Evolutionary conservation across 208 protist species (phyloP).

Genomic region (Crithidia sp.): DNA sequence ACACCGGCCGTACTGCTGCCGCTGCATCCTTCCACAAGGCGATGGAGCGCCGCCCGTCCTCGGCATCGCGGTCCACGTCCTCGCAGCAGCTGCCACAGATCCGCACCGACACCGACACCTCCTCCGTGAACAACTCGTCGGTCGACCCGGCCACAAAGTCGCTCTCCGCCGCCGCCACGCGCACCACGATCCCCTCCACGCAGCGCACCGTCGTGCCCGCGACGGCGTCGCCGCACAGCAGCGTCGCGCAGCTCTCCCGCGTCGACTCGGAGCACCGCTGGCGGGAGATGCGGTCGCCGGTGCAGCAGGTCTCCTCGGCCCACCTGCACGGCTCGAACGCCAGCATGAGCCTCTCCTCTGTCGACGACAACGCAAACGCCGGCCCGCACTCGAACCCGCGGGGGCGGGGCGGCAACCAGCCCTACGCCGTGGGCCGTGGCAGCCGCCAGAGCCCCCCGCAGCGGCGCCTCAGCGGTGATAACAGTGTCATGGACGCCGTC

Average conservation of each 20-base stretch:
- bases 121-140: slow-evolving; percentile 23
- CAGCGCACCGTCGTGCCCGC: not conserved
- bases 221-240: not conserved
- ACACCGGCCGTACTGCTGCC: too few species aligned
- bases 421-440: not conserved
- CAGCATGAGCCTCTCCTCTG: slow-evolving; percentile 30
- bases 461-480: slow-evolving; percentile 18
- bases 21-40: not conserved
- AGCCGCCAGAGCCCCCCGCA: slow-evolving; percentile 13
- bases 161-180: slow-evolving; percentile 7
- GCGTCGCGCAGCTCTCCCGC: not conserved
- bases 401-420: not conserved
- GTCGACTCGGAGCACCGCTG: not conserved
- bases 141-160: slow-evolving; percentile 13
- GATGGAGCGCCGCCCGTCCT: slow-evolving; percentile 4
- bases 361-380: slow-evolving; percentile 5
- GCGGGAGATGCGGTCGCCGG: not conserved
- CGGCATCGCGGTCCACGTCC: slow-evolving; percentile 2
- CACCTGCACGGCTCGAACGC: slow-evolving; percentile 13
- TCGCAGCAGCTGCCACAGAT: slow-evolving; percentile 22
- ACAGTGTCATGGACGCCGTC: slow-evolving; percentile 31
- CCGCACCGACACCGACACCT: slow-evolving; percentile 25
- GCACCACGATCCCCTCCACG: not conserved
- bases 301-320: not conserved
- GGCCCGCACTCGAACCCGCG: not conserved